Evolutionary conservation across 1,139 yeast species (phyloP), one percentile per base, ranked within the genome.

Genomic region (Candida labiduridarum): DNA sequence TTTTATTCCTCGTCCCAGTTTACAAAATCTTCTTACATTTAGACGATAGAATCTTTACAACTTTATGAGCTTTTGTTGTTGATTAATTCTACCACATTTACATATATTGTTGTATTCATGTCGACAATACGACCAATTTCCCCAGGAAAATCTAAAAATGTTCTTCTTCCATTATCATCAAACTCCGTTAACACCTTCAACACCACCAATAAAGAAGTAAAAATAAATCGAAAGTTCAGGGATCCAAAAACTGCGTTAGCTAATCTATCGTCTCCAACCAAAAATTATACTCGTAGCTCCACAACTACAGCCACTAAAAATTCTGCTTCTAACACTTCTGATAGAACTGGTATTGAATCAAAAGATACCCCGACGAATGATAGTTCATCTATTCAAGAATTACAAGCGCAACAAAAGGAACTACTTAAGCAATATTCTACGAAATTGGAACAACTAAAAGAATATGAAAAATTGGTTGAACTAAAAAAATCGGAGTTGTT

Each of bases 401-500:
- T 43, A 35, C 50, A 53, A 45, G 27, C 35, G 3, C 39, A 52
- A 25, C 59, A 57, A 41, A 52, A 53, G 40, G 47, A 45, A 5
- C 43, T 63, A 29, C 42, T 61, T 36, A 50, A 51, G 9, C 49
- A 54, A 27, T 62, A 60, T 48, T 45, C 58, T 7, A 38, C 41
- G 7, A 70, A 70, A 49, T 71, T 68, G 49, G 59, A 58, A 19
- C 60, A 64, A 48, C 56, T 71, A 33, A 52, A 57, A 11, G 62
- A 62, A 14, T 59, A 65, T 48, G 67, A 71, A 52, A 59, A 56
- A 36, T 56, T 62, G 22, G 59, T 62, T 16, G 65, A 64, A 30
- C 44, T 56, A 4, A 58, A 64, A 38, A 64, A 65, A 52, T 61
- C 62, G 40, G 73, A 69, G 57, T 55, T 72, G 50, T 50, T 66